Evolutionary conservation across 2,329 filamentous ascomycete species (phyloP).

Genomic region (Curvularia sp.): DNA sequence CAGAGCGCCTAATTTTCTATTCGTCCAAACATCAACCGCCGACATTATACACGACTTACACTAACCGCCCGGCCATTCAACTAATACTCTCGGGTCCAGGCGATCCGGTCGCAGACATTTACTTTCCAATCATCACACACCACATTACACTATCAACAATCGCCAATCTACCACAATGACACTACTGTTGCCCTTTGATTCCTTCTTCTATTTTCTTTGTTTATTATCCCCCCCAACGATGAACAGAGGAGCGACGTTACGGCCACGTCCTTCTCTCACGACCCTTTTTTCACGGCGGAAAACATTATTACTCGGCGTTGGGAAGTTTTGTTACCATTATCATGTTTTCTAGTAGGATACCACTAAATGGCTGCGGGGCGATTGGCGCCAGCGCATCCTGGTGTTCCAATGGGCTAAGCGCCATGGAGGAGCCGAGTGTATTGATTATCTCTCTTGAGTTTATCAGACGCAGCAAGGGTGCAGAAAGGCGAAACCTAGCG

Average conservation of each 20-base stretch:
- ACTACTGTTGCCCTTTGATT: constrained; percentile 5
- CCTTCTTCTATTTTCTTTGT: constrained; percentile 40
- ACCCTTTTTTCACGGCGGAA: constrained; percentile 14
- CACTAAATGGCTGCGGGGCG: neutral
- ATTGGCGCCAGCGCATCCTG: neutral
- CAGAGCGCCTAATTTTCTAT: constrained; percentile 26
- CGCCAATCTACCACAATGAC: constrained; percentile 11
- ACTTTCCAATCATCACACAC: constrained; percentile 23
- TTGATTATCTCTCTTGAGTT: neutral
- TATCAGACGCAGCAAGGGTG: neutral
- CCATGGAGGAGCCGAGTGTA: neutral
- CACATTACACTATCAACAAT: constrained; percentile 20
- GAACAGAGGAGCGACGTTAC: constrained; percentile 19
- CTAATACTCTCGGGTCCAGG: constrained; percentile 45
- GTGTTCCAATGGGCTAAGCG: neutral
- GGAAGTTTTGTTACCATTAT: neutral
- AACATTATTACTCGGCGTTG: constrained; percentile 17
- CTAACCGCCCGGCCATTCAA: constrained; percentile 21
- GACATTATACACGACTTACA: constrained; percentile 6
- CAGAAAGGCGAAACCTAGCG: neutral
- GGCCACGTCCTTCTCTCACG: constrained; percentile 20
- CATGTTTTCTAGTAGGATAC: neutral
- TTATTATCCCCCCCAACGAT: constrained; percentile 17
- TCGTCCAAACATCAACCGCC: constrained; percentile 11
- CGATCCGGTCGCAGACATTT: constrained; percentile 45